Conservation (phyloP, 2,329 filamentous ascomycete species). For the Colletotrichum echinochloae region DNA sequence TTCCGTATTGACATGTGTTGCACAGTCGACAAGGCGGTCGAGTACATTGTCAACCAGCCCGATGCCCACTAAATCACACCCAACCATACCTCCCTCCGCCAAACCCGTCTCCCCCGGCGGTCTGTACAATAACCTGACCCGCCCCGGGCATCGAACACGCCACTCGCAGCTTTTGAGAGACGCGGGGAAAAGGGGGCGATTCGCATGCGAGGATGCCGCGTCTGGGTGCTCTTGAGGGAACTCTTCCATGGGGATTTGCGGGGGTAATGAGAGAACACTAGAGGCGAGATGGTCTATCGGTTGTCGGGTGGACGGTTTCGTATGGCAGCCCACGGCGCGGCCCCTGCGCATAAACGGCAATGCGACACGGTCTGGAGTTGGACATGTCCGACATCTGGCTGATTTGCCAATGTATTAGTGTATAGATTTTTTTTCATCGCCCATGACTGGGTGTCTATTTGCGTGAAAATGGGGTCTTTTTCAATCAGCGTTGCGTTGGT, state of each 20-base stretch:
- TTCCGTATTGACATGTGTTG: conserved; percentile 28
- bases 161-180: conserved; percentile 36
- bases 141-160: conserved; percentile 32
- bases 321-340: conserved; percentile 32
- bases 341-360: conserved; percentile 36
- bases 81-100: conserved; percentile 12
- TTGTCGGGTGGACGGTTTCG: conserved; percentile 31
- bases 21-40: conserved; percentile 90
- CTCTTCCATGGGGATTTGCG: conserved; percentile 14
- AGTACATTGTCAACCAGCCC: conserved; percentile 93
- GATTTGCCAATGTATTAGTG: conserved; percentile 51
- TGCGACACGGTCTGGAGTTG: conserved; percentile 42
- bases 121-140: conserved; percentile 41
- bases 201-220: conserved; percentile 28
- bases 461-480: not conserved
- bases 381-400: conserved; percentile 23
- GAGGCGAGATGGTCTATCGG: conserved; percentile 22
- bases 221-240: conserved; percentile 14
- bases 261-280: conserved; percentile 15
- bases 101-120: conserved; percentile 37
- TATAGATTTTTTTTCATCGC: conserved; percentile 48
- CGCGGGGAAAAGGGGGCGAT: conserved; percentile 14
- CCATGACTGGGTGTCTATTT: not conserved
- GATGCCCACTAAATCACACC: conserved; percentile 75
- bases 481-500: not conserved